Conservation (phyloP, 176 grass and related monocot genomes). For the Tillandsia fasciculata region DNA sequence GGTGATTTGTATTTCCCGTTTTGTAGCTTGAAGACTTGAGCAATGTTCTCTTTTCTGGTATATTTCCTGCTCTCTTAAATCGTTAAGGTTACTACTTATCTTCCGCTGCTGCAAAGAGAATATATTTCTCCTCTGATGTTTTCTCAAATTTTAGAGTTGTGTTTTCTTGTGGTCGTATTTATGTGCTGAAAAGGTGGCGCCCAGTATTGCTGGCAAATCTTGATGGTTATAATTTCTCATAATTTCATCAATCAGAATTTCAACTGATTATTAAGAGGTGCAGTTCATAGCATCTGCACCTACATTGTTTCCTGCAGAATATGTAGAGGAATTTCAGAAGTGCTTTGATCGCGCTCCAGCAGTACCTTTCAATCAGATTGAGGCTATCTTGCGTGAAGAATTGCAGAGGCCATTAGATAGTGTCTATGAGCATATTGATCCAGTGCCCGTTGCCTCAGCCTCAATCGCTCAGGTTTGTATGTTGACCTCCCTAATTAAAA, state of each 20-base stretch:
- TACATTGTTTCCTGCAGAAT: conserved; percentile 88
- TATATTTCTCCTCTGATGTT: neutral
- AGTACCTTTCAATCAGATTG: conserved; percentile 63
- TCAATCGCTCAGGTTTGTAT: conserved; percentile 83
- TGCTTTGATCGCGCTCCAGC: conserved; percentile 77
- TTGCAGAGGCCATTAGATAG: conserved; percentile 80
- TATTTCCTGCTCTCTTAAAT: neutral
- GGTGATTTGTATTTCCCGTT: neutral
- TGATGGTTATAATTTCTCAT: neutral
- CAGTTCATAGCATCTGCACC: conserved; percentile 97
- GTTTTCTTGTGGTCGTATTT: neutral
- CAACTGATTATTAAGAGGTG: conserved; percentile 27
- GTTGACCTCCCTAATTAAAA: neutral
- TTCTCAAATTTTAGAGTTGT: neutral
- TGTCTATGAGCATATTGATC: conserved; percentile 89
- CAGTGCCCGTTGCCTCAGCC: conserved; percentile 78
- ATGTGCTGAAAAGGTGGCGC: neutral
- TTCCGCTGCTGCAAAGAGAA: neutral
- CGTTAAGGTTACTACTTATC: neutral
- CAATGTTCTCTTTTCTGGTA: neutral
- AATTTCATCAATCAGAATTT: neutral
- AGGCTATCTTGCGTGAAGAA: conserved; percentile 72
- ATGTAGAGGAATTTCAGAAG: conserved; percentile 90
- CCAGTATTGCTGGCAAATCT: neutral
- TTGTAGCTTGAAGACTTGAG: neutral